phyloP scores from a whole-genome alignment of 768 basidiomycete genomes.

The Boletus subcaerulescens region DNA sequence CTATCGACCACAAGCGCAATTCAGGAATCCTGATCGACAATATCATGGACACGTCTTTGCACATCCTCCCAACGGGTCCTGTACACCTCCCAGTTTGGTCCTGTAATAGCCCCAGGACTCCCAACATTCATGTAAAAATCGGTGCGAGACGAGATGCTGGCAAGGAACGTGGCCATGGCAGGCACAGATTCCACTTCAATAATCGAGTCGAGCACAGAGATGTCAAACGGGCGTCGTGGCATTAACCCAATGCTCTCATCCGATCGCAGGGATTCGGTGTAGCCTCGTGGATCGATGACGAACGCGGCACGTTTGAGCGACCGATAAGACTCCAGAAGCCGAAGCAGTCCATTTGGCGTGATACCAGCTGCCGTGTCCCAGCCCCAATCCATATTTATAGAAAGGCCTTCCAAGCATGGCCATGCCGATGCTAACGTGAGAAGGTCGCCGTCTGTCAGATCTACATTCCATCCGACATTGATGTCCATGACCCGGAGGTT shows the following conservation, averaged over 20 bases:
- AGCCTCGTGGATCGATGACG: neutral
- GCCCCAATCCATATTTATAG: neutral
- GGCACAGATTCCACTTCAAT: neutral
- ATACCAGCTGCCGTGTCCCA: neutral
- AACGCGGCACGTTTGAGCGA: neutral
- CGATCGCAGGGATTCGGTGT: neutral
- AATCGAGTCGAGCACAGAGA: neutral
- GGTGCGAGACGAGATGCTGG: neutral
- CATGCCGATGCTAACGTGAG: neutral
- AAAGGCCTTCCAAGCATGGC: neutral
- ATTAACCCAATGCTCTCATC: neutral
- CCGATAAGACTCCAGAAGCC: neutral
- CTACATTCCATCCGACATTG: neutral
- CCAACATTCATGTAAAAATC: neutral
- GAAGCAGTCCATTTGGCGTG: neutral
- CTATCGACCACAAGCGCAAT: too few relatives aligned
- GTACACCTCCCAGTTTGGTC: neutral
- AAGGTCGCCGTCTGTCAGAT: neutral
- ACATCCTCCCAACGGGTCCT: neutral
- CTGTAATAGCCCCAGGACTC: too few relatives aligned
- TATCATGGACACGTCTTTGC: neutral
- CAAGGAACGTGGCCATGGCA: neutral
- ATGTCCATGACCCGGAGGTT: neutral
- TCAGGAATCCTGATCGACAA: neutral
- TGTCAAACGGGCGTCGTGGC: neutral